A percentile compares a stretch with the other conserved stretches of the same genome.
Evolutionary conservation across 129 eudicot genomes (phyloP).

Genomic region (Flaveria robusta): DNA sequence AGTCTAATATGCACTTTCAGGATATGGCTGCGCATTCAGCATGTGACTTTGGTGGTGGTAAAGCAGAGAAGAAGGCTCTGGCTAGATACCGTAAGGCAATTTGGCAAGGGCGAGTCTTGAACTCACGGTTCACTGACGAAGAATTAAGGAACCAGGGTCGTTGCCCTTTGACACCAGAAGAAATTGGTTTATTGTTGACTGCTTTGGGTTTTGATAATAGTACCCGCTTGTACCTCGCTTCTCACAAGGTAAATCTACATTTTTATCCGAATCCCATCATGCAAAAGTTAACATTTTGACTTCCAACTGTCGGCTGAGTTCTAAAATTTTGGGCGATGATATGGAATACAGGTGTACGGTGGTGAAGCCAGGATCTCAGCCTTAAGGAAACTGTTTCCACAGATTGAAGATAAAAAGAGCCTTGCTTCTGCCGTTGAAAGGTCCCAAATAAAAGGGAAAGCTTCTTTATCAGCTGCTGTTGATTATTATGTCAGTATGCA

Average conservation of each 20-base stretch:
- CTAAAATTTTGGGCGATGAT: background rate
- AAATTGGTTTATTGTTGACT: conserved; percentile 77
- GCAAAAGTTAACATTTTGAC: conserved; percentile 10
- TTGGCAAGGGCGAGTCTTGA: conserved; percentile 92
- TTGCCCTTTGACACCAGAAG: conserved; percentile 98
- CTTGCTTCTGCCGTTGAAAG: conserved; percentile 81
- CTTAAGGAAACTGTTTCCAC: conserved; percentile 65
- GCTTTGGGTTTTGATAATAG: conserved; percentile 85
- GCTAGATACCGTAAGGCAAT: conserved; percentile 85
- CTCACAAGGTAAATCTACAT: conserved; percentile 77
- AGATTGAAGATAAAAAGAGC: conserved; percentile 91
- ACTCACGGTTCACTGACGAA: conserved; percentile 85
- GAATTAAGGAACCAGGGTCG: conserved; percentile 90
- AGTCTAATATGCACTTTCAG: conserved; percentile 38
- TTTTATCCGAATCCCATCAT: background rate
- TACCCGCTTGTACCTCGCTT: conserved; percentile 92
- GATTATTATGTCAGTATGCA: conserved; percentile 96
- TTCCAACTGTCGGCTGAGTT: background rate
- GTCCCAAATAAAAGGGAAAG: conserved; percentile 80
- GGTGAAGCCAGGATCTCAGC: conserved; percentile 84
- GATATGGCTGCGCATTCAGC: conserved; percentile 99
- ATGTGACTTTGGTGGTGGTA: conserved; percentile 99
- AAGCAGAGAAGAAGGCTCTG: conserved; percentile 82
- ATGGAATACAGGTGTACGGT: conserved; percentile 69
- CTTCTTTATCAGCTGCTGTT: conserved; percentile 92